These are phyloP conservation scores for Sparassis latifolia DNA, from an alignment of 1,284 basidiomycete genomes.

Conservation along the genomic window DNA sequence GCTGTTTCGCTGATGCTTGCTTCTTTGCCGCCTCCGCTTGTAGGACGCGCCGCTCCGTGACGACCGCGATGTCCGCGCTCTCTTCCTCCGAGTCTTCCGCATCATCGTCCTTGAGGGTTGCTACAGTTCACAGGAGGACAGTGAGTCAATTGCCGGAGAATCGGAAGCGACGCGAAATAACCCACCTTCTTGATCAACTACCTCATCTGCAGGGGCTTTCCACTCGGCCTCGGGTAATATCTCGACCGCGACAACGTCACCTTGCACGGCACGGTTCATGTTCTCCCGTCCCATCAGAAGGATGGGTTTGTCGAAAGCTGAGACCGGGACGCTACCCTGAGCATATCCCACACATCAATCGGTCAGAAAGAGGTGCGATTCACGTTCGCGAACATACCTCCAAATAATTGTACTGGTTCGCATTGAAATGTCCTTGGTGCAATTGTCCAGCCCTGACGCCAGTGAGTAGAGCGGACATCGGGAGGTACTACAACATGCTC, in stretches of 20 bases:
- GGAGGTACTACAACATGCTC: slow-evolving; percentile 62
- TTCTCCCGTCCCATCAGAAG: slow-evolving; percentile 85
- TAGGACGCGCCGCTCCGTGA: slow-evolving; percentile 44
- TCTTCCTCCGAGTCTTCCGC: slow-evolving; percentile 71
- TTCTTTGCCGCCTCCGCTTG: slow-evolving; percentile 33
- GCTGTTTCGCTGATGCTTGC: slow-evolving; percentile 57
- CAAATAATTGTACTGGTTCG: slow-evolving; percentile 93
- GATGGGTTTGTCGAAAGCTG: slow-evolving; percentile 72
- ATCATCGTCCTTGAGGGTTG: slow-evolving; percentile 85
- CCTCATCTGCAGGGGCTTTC: slow-evolving; percentile 90
- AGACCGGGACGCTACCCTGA: slow-evolving; percentile 77
- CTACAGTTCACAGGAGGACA: slow-evolving; percentile 29
- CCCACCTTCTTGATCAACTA: slow-evolving; percentile 86
- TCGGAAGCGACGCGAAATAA: neutral
- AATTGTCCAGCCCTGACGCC: slow-evolving; percentile 84
- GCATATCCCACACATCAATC: neutral
- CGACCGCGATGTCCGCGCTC: slow-evolving; percentile 40
- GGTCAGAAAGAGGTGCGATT: neutral
- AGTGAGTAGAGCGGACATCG: slow-evolving; percentile 67
- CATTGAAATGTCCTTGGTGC: slow-evolving; percentile 92
- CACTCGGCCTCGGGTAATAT: slow-evolving; percentile 86
- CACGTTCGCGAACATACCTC: slow-evolving; percentile 46
- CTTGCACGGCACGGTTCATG: slow-evolving; percentile 94
- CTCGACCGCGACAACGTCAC: slow-evolving; percentile 91
- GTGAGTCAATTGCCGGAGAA: too few relatives aligned